Conservation (phyloP, 179 eudicot species). For the Spergularia azorica region DNA sequence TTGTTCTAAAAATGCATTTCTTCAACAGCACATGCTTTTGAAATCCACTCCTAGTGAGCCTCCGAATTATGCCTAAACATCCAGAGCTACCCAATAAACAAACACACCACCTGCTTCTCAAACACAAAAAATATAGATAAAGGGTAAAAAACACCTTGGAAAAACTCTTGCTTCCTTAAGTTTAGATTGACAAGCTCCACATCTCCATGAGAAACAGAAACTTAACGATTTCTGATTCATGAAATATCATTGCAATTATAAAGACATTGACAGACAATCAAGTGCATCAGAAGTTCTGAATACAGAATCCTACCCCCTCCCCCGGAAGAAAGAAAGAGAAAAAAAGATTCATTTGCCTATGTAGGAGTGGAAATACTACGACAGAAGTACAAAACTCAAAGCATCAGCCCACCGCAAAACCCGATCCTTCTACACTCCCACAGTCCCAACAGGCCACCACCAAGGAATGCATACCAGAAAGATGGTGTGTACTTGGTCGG, state of each 20-base stretch:
- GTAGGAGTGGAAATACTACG: not conserved
- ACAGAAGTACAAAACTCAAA: not conserved
- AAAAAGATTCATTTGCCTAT: no score
- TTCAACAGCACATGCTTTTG: not conserved
- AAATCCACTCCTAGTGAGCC: not conserved
- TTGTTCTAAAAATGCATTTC: no score
- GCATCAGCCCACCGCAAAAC: not conserved
- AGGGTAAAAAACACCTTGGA: not conserved
- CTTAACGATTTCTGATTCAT: not conserved
- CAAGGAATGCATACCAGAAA: no score
- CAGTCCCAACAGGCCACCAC: no score
- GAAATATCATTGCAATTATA: not conserved
- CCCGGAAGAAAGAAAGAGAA: not conserved
- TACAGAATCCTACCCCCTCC: not conserved
- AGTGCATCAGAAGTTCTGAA: not conserved
- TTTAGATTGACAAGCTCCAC: not conserved
- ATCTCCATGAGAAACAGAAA: not conserved
- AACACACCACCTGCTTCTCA: not conserved
- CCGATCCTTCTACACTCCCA: no score
- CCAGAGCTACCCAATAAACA: not conserved
- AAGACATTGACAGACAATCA: not conserved
- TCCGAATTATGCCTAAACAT: not conserved
- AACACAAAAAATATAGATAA: not conserved
- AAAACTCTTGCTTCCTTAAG: not conserved
- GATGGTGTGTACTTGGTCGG: no score